phyloP scores from a whole-genome alignment of 768 basidiomycete genomes.

The Psilocybe azurescens region DNA sequence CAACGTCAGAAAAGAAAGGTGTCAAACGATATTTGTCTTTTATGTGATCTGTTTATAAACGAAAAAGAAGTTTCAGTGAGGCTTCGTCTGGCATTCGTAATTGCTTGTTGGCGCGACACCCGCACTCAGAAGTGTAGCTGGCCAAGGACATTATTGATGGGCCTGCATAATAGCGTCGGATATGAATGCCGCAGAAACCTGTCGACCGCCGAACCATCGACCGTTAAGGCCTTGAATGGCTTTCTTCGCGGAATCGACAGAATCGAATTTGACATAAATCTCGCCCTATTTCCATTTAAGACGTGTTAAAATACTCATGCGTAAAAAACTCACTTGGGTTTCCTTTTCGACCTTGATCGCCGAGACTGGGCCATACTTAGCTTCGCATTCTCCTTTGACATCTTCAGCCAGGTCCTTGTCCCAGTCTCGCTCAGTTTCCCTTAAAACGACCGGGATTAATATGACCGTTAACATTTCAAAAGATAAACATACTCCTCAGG shows the following conservation, averaged over 20 bases:
- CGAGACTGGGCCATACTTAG: constrained; percentile 86
- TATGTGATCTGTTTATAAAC: constrained; percentile 28
- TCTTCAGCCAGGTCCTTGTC: constrained; percentile 96
- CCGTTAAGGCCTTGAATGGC: constrained; percentile 92
- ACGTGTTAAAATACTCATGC: constrained; percentile 10
- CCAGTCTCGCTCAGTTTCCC: constrained; percentile 97
- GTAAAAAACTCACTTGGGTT: constrained; percentile 65
- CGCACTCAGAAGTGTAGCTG: constrained; percentile 11
- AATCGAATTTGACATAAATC: constrained; percentile 93
- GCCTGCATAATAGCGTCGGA: constrained; percentile 95
- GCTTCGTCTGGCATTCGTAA: constrained; percentile 16
- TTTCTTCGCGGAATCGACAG: constrained; percentile 78
- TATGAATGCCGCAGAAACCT: constrained; percentile 87
- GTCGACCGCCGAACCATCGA: constrained; percentile 95
- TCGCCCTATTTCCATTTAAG: constrained; percentile 71
- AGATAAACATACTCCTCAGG: constrained; percentile 83
- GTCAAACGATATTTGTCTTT: constrained; percentile 35
- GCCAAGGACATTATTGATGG: constrained; percentile 59
- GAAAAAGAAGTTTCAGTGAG: constrained; percentile 39
- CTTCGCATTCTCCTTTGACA: constrained; percentile 92
- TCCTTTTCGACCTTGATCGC: constrained; percentile 95
- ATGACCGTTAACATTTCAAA: not conserved
- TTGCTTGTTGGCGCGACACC: constrained; percentile 7
- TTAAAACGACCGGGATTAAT: constrained; percentile 34
- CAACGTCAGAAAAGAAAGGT: constrained; percentile 34